Percentiles rank a stretch among this genome's conserved stretches.
Conservation (phyloP, 2,329 filamentous ascomycete genomes). For the Diaporthe sp. region DNA sequence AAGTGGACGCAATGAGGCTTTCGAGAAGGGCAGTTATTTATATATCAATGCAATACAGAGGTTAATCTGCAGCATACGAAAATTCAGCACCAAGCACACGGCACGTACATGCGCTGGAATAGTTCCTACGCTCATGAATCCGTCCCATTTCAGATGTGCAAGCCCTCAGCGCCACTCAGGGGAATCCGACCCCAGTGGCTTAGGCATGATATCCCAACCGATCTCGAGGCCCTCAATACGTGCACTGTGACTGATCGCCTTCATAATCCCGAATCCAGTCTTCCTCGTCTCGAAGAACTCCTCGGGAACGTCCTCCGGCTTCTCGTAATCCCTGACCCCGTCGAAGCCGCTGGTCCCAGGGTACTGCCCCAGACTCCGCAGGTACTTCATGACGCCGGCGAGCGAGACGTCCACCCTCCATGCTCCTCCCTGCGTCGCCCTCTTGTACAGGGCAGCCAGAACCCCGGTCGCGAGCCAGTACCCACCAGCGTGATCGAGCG, state of each 20-base stretch:
- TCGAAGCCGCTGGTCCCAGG: background rate
- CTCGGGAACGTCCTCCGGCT: background rate
- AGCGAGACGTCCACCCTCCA: slow-evolving; percentile 6
- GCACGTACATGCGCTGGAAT: no score
- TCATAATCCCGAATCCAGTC: slow-evolving; percentile 2
- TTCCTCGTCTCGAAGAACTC: background rate
- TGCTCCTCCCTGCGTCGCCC: background rate
- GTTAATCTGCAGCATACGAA: no score
- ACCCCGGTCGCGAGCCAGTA: background rate
- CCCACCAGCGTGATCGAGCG: background rate
- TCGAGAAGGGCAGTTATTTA: no score
- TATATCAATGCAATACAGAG: no score
- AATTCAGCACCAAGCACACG: no score
- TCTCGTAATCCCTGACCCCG: background rate
- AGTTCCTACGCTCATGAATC: no score
- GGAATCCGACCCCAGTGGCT: slow-evolving; percentile 1
- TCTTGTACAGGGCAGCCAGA: background rate
- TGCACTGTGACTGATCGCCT: slow-evolving; percentile 10
- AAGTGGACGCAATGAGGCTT: no score
- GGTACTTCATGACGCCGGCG: slow-evolving; percentile 1
- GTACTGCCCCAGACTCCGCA: background rate
- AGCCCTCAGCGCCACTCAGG: background rate
- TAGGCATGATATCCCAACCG: background rate
- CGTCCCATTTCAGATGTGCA: no score
- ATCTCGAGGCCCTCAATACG: background rate